Evolutionary conservation across 257 asterid genomes (phyloP), one percentile per base, ranked within the genome.

Genomic region (Nicotiana sylvestris): DNA sequence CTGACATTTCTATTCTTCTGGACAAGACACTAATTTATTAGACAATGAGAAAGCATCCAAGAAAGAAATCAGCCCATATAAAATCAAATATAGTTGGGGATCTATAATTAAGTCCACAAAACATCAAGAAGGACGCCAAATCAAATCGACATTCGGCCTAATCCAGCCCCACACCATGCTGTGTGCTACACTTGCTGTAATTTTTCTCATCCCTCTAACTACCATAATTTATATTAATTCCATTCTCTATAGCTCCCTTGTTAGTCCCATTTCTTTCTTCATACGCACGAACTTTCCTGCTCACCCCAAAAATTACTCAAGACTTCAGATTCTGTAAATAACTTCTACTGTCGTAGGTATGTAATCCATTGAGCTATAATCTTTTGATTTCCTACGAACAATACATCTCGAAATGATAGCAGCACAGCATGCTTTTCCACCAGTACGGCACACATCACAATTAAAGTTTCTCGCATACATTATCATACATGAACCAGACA

Each of bases 381-480:
- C 39, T 51, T 49, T 76, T 27, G 33, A 33, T 25, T 51, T 76
- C 64, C 80, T 27, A 49, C 5, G 8, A 74, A 51, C 16, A 51
- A 27, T 51, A 7, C 17, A 29, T 76, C 43, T 6, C 11, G 8
- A 57, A 27, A 25, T 74, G 43, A 51, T 74, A 25, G 32, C 77
- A 69, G 57, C 77, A 37, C 32, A n/a, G 10, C 32, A 69, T 69
- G 77, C 76, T 67, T 67, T 67, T 66, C 51, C 76, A 33, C 49
- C 76, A 15, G 27, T 66, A 66, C 15, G 35, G 17, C 18, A 46
- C 61, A 72, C 61, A 46, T 46, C 21, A 12, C 37, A 49, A 21
- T 13, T 76, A 9, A 51, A 49, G 80, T 74, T 74, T 74, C 5
- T 29, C 35, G 5, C 39, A 0, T 46, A 58, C 64, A 76, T 51